Conservation (phyloP, 768 basidiomycete species). For the Postia placenta region DNA sequence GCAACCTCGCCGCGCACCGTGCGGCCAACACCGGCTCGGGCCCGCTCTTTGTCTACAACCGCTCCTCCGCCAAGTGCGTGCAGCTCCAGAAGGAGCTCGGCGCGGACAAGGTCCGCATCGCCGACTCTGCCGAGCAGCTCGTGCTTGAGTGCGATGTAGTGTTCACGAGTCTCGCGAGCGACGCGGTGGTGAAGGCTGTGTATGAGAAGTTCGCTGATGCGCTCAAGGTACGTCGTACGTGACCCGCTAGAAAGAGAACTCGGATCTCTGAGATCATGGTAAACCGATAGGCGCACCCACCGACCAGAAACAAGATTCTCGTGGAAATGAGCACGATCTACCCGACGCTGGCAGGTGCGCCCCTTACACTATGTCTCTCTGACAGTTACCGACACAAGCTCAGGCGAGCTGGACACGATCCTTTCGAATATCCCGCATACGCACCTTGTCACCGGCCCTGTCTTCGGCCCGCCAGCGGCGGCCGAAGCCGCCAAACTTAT, state of each 20-base stretch:
- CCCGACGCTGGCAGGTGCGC: conserved; percentile 19
- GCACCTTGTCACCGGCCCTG: conserved; percentile 68
- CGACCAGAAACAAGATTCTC: conserved; percentile 61
- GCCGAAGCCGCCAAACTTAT: conserved; percentile 65
- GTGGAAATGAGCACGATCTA: conserved; percentile 79
- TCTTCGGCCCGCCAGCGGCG: conserved; percentile 65
- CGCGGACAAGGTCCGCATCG: conserved; percentile 45
- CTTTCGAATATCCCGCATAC: conserved; percentile 50
- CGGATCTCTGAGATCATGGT: neutral
- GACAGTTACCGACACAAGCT: neutral
- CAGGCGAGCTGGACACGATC: conserved; percentile 65
- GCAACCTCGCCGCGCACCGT: conserved; percentile 63
- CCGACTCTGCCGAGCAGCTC: conserved; percentile 50
- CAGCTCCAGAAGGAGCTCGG: conserved; percentile 53
- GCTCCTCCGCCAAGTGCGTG: conserved; percentile 56
- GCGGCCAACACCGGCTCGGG: conserved; percentile 28
- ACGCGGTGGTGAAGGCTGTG: conserved; percentile 59
- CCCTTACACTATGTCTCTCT: conserved; percentile 25
- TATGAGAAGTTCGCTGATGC: conserved; percentile 56
- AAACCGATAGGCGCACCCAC: conserved; percentile 24
- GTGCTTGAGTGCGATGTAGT: conserved; percentile 67
- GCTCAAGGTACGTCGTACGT: conserved; percentile 40
- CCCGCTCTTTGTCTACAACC: conserved; percentile 72
- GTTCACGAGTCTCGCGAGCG: conserved; percentile 67
- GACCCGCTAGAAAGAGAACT: too few species aligned